Evolutionary conservation across 2,329 filamentous ascomycete genomes (phyloP), one percentile per base, ranked within the genome.

Genomic region (Ophiostoma perfectum): DNA sequence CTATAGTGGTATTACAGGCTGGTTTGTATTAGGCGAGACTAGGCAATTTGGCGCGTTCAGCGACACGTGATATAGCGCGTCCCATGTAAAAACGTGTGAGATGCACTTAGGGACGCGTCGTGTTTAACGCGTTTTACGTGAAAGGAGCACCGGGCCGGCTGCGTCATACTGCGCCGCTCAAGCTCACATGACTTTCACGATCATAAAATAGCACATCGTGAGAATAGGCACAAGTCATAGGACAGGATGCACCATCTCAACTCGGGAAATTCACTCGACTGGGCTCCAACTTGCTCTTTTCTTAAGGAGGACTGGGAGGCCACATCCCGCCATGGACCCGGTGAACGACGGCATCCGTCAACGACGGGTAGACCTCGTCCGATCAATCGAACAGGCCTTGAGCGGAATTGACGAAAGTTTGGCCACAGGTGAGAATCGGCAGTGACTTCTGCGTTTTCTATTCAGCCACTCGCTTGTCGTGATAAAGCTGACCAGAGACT

Each of bases 361-460:
- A 0, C 58, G 65, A n/a, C 65, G 62, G 52, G 75, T 78, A 64
- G 76, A 78, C 39, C 72, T 83, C 14, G 74, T 80, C 18, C 75
- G 78, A 70, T 80, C 80, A 44, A 72, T 83, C 7, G 73, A 73
- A n/a, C 72, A 75, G 44, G 78, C 78, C 8, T 81, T 80, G 69
- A 75, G 79, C 69, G 73, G 77, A 38, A 77, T 83, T 64, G 79
- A 69, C 39, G 55, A 72, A 70, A 72, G 72, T 71, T 14, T 75
- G 68, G 67, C 68, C 55, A 68, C 41, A 45, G 70, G 70, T 70
- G 36, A 55, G 69, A 42, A 1, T 63, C 11, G 6, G n/a, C 38
- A 8, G 4, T 5, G 2, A 27, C 27, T 27, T 27, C 27, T 27
- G 1, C 27, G 27, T 27, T 27, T 27, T 27, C 27, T 27, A 27